Evolutionary conservation across 306 rosid species (phyloP).

Genomic region (Rosa multiflora): DNA sequence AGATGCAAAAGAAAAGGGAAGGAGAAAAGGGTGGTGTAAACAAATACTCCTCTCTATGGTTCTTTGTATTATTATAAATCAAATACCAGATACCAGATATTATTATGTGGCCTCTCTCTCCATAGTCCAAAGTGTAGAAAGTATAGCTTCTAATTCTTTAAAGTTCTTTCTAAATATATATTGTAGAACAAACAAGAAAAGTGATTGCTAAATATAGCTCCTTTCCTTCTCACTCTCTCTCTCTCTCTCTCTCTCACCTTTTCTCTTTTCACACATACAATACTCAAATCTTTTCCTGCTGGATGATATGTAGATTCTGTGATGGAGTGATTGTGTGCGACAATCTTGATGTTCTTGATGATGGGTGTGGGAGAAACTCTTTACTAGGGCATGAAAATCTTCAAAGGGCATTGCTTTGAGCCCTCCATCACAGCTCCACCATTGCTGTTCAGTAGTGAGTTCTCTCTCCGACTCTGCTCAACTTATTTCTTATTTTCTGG

Average conservation of each 20-base stretch:
- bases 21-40: slow-evolving; percentile 23
- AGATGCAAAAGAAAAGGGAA: neutral
- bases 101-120: slow-evolving; percentile 6
- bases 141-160: slow-evolving; percentile 11
- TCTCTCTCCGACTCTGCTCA: slow-evolving; percentile 6
- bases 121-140: slow-evolving; percentile 4
- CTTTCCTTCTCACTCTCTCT: neutral
- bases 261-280: slow-evolving; percentile 7
- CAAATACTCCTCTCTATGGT: slow-evolving; percentile 6
- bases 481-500: slow-evolving; percentile 22
- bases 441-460: slow-evolving; percentile 65
- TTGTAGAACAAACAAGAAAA: neutral
- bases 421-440: slow-evolving; percentile 60
- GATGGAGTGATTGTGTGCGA: slow-evolving; percentile 27
- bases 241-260: slow-evolving; percentile 12
- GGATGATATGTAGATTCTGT: slow-evolving; percentile 26
- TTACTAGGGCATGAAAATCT: slow-evolving; percentile 81
- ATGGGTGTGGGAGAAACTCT: slow-evolving; percentile 41
- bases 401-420: slow-evolving; percentile 39
- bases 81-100: slow-evolving; percentile 19
- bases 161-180: neutral
- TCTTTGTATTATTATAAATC: slow-evolving; percentile 23
- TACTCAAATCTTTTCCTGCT: slow-evolving; percentile 25
- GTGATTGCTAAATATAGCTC: slow-evolving; percentile 14
- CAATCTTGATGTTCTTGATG: slow-evolving; percentile 41